Base-by-base conservation (phyloP, 2,329 filamentous ascomycete genomes). In the Nigrospora osmanthi region DNA sequence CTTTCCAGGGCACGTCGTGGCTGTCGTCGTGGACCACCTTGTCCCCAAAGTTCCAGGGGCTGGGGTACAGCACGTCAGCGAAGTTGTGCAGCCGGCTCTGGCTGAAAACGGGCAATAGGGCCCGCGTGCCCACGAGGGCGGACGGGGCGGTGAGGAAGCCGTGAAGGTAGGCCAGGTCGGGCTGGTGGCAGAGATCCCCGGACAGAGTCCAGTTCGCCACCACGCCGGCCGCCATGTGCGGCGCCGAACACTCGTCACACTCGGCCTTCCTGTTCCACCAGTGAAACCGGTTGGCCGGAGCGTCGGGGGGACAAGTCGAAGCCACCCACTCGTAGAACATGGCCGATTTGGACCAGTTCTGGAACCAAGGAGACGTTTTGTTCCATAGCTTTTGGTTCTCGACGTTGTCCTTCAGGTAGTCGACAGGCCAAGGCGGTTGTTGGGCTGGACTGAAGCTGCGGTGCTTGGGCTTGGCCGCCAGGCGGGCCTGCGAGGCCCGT, bases 51-150 rank as follows among this genome's bases (percentile, higher is more conserved):
- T 65, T 66, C 63, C 64, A 65, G 9, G 65, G 64, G 35, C 59
- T 62, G 1, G 69, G 69, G 32, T 70, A 60, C 17, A 71, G 48
- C n/a, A 72, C 76, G 45, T 81, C 76, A 35, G 69, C 69, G 55
- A 78, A 79, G 36, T 73, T 70, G 38, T 69, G 70, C 19, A 73
- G 64, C 40, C 75, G 77, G 48, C 70, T 74, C 52, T 78, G 75
- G 49, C 75, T 71, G 55, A 80, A 80, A 23, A 81, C 65, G 3
- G 76, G 77, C 16, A 76, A 62, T 10, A 79, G 62, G 15, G 65
- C 66, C 33, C 66, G 67, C 12, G 70, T 70, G 19, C 65, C 64
- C 13, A 63, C 58, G 44, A 71, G 62, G 28, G 64, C 63, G 4
- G 66, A 64, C 9, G 73, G 70, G 3, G 72, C 70, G 42, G 67